These are phyloP conservation scores for Hemisphaericaspora nanyangensis DNA, from an alignment of 805 yeast species.

Conservation along the genomic window DNA sequence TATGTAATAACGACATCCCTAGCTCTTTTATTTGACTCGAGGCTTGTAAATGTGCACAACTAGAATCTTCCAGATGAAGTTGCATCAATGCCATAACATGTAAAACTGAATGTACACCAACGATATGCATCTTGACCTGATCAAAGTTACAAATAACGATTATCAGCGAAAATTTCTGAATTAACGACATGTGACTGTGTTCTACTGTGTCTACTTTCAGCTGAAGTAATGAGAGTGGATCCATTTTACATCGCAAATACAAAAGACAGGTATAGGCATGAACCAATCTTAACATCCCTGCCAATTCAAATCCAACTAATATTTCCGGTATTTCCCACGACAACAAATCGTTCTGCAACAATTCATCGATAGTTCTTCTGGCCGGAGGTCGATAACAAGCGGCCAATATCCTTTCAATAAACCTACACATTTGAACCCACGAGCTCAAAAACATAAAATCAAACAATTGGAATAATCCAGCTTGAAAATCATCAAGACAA, in stretches of 20 bases:
- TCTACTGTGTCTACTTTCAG: not conserved
- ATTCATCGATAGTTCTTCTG: not conserved
- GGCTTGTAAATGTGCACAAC: not conserved
- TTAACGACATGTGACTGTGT: not conserved
- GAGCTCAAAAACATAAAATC: constrained; percentile 1
- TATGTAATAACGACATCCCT: not conserved
- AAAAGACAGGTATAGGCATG: constrained; percentile 4
- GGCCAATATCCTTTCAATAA: not conserved
- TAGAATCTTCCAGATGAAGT: not conserved
- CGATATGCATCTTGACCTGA: not conserved
- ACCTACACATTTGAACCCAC: constrained; percentile 1
- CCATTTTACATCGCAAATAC: constrained; percentile 4
- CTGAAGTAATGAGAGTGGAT: constrained; percentile 1
- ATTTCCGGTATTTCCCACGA: too few relatives aligned
- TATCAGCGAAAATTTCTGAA: constrained; percentile 1
- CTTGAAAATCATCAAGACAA: not conserved
- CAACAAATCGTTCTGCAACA: not conserved
- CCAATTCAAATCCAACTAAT: too few relatives aligned
- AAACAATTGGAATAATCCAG: not conserved
- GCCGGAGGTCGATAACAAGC: constrained; percentile 2
- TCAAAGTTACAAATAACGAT: not conserved
- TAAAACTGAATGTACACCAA: constrained; percentile 2
- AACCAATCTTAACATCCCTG: not conserved
- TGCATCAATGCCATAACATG: constrained; percentile 3
- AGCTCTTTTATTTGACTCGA: not conserved